These are phyloP conservation scores for Chrysochromulina tobinii DNA, from an alignment of 78 protist species.

Conservation along the genomic window DNA sequence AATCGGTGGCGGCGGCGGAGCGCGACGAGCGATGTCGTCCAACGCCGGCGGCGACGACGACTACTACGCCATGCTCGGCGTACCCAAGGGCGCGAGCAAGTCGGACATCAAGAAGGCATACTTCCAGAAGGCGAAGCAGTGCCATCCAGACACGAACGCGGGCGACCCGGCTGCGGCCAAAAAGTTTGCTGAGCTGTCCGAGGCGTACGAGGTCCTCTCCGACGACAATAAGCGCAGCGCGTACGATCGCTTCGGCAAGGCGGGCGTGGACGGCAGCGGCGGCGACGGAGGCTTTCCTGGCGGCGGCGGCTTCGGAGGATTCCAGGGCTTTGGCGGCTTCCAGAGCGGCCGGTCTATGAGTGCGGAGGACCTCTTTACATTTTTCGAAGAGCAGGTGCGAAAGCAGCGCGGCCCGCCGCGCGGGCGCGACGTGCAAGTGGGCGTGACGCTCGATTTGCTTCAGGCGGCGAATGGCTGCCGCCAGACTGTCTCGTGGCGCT, in stretches of 20 bases:
- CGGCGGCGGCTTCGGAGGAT: constrained; percentile 42
- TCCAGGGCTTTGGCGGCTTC: constrained; percentile 54
- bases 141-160: constrained; percentile 61
- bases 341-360: no score
- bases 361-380: no score
- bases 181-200: not conserved
- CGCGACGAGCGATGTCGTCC: no score
- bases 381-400: not conserved
- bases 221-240: constrained; percentile 48
- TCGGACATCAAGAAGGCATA: constrained; percentile 66
- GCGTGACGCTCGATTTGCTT: not conserved
- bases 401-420: not conserved
- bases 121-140: constrained; percentile 54
- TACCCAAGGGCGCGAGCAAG: constrained; percentile 27
- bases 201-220: constrained; percentile 54
- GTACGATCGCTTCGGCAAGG: constrained; percentile 67
- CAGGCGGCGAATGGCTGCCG: not conserved
- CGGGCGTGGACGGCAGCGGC: constrained; percentile 60
- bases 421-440: not conserved
- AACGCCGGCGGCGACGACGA: constrained; percentile 12
- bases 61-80: constrained; percentile 66
- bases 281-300: constrained; percentile 30
- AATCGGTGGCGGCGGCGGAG: no score
- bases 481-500: not conserved
- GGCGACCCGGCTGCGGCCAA: not conserved